Percentiles rank a stretch among this genome's conserved stretches.
Conservation (phyloP, 768 basidiomycete species). For the Nidularia pulvinata region DNA sequence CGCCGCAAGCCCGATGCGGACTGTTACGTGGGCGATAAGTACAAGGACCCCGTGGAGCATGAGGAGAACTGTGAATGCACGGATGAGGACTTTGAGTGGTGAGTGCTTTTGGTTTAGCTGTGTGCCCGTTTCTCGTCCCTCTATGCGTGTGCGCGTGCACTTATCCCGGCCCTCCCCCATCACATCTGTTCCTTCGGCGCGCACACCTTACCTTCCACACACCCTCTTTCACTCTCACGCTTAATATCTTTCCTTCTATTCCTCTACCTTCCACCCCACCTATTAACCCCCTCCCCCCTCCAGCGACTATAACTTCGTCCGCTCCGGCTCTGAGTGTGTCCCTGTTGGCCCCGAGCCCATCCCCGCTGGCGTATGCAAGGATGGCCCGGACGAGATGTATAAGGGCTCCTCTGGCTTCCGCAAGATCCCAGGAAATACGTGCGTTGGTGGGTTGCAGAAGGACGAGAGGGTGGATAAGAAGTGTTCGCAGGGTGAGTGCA, state of each 20-base stretch:
- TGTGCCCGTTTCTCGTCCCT: too few species aligned
- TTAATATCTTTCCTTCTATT: too few species aligned
- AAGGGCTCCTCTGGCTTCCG: conserved; percentile 91
- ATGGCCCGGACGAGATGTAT: conserved; percentile 59
- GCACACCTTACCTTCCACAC: too few species aligned
- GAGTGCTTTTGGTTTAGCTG: conserved; percentile 3
- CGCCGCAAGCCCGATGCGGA: conserved; percentile 81
- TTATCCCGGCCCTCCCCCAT: too few species aligned
- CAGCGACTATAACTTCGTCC: conserved; percentile 91
- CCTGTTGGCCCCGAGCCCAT: conserved; percentile 89
- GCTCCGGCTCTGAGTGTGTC: conserved; percentile 72
- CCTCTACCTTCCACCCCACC: too few species aligned
- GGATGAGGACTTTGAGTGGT: conserved; percentile 96
- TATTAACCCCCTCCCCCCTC: neutral
- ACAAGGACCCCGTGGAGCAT: conserved; percentile 79
- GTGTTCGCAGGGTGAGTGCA: conserved; percentile 74
- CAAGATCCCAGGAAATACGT: conserved; percentile 92
- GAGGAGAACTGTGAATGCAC: conserved; percentile 85
- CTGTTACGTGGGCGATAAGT: conserved; percentile 93
- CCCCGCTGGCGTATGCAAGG: conserved; percentile 69
- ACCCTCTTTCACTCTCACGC: too few species aligned
- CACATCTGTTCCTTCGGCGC: too few species aligned
- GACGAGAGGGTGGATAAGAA: conserved; percentile 71
- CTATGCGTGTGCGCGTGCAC: neutral
- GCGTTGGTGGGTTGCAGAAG: conserved; percentile 68